phyloP scores from a whole-genome alignment of 352 stramenopile genomes.

The Elongisporangium senticosum region DNA sequence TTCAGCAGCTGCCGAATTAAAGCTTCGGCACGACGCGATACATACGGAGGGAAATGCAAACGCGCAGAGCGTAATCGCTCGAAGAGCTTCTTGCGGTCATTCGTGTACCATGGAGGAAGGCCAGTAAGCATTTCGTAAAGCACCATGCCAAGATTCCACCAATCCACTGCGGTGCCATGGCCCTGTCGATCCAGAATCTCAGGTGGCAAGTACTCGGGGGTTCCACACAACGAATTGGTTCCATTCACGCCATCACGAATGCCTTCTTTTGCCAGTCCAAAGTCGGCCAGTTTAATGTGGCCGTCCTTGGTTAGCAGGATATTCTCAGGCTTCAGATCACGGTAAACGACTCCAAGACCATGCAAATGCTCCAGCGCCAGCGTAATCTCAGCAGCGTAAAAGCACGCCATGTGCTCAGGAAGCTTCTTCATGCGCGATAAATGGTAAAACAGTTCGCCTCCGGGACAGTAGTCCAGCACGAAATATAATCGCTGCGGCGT shows the following conservation, averaged over 20 bases:
- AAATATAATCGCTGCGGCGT: slow-evolving; percentile 94
- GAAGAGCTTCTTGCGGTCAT: slow-evolving; percentile 87
- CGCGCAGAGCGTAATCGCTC: slow-evolving; percentile 71
- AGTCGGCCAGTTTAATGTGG: slow-evolving; percentile 88
- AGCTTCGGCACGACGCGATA: slow-evolving; percentile 65
- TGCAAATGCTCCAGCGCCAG: slow-evolving; percentile 84
- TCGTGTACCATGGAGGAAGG: slow-evolving; percentile 84
- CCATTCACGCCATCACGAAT: slow-evolving; percentile 59
- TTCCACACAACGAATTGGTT: slow-evolving; percentile 81
- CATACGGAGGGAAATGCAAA: slow-evolving; percentile 80
- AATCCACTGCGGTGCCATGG: slow-evolving; percentile 91
- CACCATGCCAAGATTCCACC: slow-evolving; percentile 88
- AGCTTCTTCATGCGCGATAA: slow-evolving; percentile 84
- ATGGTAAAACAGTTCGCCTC: slow-evolving; percentile 87
- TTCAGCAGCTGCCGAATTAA: slow-evolving; percentile 82
- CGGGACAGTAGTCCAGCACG: slow-evolving; percentile 90
- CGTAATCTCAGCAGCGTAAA: slow-evolving; percentile 86
- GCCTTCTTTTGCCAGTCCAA: slow-evolving; percentile 78
- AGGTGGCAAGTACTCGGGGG: slow-evolving; percentile 84
- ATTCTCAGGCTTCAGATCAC: slow-evolving; percentile 73
- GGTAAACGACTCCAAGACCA: slow-evolving; percentile 76
- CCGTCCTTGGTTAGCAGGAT: slow-evolving; percentile 72
- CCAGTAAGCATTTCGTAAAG: slow-evolving; percentile 83
- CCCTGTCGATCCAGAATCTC: slow-evolving; percentile 77
- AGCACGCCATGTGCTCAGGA: slow-evolving; percentile 84